Evolutionary conservation across 805 yeast genomes (phyloP).

Genomic region (Saturnispora ahearnii): DNA sequence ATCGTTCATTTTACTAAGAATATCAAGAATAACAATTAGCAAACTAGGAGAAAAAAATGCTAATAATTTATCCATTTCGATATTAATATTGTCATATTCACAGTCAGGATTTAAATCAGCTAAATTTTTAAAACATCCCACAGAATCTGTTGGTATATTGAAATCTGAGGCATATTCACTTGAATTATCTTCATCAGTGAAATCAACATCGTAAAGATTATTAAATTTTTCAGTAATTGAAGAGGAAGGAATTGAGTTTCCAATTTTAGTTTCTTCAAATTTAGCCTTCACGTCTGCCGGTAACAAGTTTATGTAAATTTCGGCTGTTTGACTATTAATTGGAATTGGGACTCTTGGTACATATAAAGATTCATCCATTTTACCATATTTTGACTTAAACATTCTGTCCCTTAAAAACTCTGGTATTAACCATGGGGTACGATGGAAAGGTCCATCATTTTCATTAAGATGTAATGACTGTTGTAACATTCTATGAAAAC

Average conservation of each 20-base stretch:
- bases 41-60: constrained; percentile 37
- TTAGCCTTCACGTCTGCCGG: constrained; percentile 18
- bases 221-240: not conserved
- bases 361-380: constrained; percentile 51
- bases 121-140: constrained; percentile 8
- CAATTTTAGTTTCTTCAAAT: constrained; percentile 3
- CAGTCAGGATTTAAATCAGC: constrained; percentile 30
- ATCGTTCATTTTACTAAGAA: constrained; percentile 32
- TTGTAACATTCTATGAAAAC: constrained; percentile 33
- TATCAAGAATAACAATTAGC: constrained; percentile 15
- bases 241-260: constrained; percentile 1
- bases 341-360: constrained; percentile 60
- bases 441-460: constrained; percentile 78
- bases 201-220: not conserved
- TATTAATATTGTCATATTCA: constrained; percentile 46
- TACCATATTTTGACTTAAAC: constrained; percentile 43
- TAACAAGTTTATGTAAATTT: constrained; percentile 30
- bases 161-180: constrained; percentile 2
- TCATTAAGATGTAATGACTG: constrained; percentile 59
- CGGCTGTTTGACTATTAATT: constrained; percentile 39
- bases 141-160: constrained; percentile 6
- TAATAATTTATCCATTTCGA: constrained; percentile 45
- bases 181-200: constrained; percentile 6
- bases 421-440: constrained; percentile 64
- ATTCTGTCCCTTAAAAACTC: constrained; percentile 36